Base-by-base conservation (phyloP, 192 early-diverging fungal species). In the Chytriomyces sp. region DNA sequence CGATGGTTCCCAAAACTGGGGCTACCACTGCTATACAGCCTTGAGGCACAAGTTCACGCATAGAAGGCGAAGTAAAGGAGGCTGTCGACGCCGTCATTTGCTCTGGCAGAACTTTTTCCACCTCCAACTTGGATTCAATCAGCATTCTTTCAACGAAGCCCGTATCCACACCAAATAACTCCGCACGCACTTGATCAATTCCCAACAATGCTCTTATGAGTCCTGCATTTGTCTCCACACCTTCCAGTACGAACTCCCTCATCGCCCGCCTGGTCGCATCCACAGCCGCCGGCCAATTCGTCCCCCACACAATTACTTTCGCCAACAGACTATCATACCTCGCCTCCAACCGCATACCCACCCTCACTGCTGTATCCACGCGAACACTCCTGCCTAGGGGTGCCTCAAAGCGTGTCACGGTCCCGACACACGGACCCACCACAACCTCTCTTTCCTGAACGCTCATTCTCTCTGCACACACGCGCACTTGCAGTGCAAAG, bases 401-500 rank as follows among this genome's bases (percentile, higher is more conserved):
- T 6, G 91, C 90, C 59, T 91, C 80, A 72, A 93, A 95, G 14
- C 91, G 92, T 78, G 93, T 93, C 38, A 95, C 93, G 62, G 87
- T 89, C 70, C 93, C 93, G 17, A 89, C 92, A 75, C 92, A 92
- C 4, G 92, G 92, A 75, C 92, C 90, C 85, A 94, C 93, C 54
- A 86, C 86, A 62, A 88, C 83, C 8, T 49, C 44, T 17, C 86
- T n/a, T 12, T 12, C 44, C 74, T 22, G 92, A 92, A 56, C 92
- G 91, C n/a, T n/a, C n/a, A n/a, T n/a, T n/a, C n/a, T n/a, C 79
- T 95, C 93, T 38, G 93, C 94, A 7, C 92, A 94, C 37, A 95
- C 88, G 74, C 93, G 92, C 74, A 91, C 92, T 81, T 95, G 93
- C 56, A 95, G 93, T 31, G 93, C 93, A 78, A 86, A 91, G n/a